Evolutionary conservation across 345 rosid genomes (phyloP).

Genomic region (Anacardium occidentale): DNA sequence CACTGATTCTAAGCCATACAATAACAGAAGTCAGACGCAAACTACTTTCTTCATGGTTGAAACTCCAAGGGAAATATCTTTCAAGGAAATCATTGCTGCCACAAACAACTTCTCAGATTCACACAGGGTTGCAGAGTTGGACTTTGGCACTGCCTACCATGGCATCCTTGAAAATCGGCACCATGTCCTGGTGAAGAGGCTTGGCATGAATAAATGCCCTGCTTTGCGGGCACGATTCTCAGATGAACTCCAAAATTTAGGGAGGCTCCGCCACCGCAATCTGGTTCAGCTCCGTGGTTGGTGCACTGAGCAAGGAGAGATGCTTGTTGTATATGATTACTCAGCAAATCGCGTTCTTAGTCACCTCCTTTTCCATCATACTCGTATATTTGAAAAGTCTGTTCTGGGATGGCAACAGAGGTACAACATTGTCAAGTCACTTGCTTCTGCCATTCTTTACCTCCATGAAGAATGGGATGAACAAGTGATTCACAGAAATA

Average conservation of each 20-base stretch:
- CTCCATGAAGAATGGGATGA: conserved; percentile 99
- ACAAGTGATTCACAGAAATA: conserved; percentile 84
- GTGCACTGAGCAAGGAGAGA: conserved; percentile 98
- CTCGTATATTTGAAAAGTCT: conserved; percentile 30
- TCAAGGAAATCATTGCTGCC: conserved; percentile 69
- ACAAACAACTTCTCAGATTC: conserved; percentile 72
- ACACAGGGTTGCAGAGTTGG: conserved; percentile 85
- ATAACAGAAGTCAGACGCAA: conserved; percentile 34
- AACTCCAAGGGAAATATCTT: conserved; percentile 88
- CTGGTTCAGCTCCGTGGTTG: conserved; percentile 91
- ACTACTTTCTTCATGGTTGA: conserved; percentile 54
- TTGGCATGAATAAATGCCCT: conserved; percentile 94
- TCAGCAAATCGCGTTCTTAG: conserved; percentile 65
- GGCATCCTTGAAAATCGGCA: conserved; percentile 63
- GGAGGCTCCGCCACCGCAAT: conserved; percentile 80
- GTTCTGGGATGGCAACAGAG: conserved; percentile 63
- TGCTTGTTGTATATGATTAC: conserved; percentile 89
- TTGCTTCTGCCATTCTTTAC: conserved; percentile 78
- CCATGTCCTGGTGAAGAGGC: conserved; percentile 76
- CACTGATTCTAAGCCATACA: conserved; percentile 26
- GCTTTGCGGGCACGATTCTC: conserved; percentile 70
- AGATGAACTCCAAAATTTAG: conserved; percentile 72
- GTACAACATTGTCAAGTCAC: conserved; percentile 66
- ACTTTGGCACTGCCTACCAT: conserved; percentile 91
- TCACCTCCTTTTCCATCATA: conserved; percentile 68